phyloP scores from a whole-genome alignment of 2,329 filamentous ascomycete genomes.

The Hypoxylon sp. region DNA sequence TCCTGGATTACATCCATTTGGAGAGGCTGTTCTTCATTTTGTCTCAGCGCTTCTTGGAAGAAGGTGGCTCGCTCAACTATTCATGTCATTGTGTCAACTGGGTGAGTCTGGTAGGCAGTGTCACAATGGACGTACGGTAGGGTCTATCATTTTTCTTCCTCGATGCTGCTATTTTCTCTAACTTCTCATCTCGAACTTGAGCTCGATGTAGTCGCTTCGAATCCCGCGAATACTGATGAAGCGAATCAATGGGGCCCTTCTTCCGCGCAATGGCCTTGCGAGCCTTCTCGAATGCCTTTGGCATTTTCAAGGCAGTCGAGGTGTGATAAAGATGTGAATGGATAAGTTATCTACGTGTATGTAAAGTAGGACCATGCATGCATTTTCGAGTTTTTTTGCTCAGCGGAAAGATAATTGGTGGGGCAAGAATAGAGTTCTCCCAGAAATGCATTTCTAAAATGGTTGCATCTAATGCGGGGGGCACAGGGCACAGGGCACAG shows the following conservation, averaged over 20 bases:
- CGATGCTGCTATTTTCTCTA: conserved; percentile 78
- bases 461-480: conserved; percentile 4
- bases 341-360: not conserved
- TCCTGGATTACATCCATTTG: conserved; percentile 70
- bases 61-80: conserved; percentile 77
- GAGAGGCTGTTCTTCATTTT: conserved; percentile 66
- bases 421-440: conserved; percentile 29
- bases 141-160: conserved; percentile 82
- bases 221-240: conserved; percentile 92
- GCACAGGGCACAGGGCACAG: too few species aligned
- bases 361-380: not conserved
- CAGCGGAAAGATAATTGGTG: conserved; percentile 15
- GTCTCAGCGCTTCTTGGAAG: conserved; percentile 77
- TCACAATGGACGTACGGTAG: conserved; percentile 68
- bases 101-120: conserved; percentile 6
- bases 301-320: conserved; percentile 67
- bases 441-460: conserved; percentile 19
- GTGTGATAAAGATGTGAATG: conserved; percentile 10
- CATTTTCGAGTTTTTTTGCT: conserved; percentile 31
- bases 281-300: conserved; percentile 83
- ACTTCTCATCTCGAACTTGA: conserved; percentile 83
- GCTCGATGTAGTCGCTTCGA: conserved; percentile 85
- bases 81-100: conserved; percentile 18
- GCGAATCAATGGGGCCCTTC: conserved; percentile 77
- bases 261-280: conserved; percentile 93